Conservation (phyloP, 202 grass and related monocot species). For the Cymbopogon flexuosus region DNA sequence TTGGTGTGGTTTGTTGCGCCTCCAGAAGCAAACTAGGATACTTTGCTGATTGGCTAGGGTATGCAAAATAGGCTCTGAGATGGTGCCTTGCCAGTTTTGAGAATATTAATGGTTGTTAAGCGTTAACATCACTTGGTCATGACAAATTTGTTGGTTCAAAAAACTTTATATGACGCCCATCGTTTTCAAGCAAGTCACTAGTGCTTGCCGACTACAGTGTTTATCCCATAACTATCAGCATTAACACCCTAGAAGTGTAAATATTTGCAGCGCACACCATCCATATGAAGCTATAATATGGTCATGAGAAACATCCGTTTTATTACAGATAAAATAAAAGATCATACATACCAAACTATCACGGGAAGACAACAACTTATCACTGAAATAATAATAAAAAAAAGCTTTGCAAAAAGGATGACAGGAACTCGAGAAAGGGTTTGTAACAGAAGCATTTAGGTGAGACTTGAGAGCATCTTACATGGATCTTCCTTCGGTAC, state of each 20-base stretch:
- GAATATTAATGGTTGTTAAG: neutral
- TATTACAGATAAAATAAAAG: neutral
- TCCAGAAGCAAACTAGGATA: neutral
- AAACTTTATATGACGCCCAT: neutral
- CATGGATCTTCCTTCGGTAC: neutral
- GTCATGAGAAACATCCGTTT: neutral
- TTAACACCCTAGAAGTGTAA: neutral
- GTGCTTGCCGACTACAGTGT: neutral
- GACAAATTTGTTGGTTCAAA: neutral
- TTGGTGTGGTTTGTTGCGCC: neutral
- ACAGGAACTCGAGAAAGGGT: neutral
- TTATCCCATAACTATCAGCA: neutral
- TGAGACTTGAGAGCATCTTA: neutral
- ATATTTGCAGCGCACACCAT: neutral
- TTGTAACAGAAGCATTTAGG: neutral
- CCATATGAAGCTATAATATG: neutral
- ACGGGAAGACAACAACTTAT: constrained; percentile 7
- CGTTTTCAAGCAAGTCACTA: constrained; percentile 13
- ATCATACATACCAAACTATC: constrained; percentile 7
- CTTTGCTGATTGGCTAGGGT: constrained; percentile 3
- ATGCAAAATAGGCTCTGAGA: neutral
- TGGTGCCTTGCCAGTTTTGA: neutral
- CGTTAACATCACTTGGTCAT: constrained; percentile 32
- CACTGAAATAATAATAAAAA: neutral
- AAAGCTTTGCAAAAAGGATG: neutral